Evolutionary conservation across 2,329 filamentous ascomycete species (phyloP), one percentile per base, ranked within the genome.

Genomic region (Colletotrichum australisinense): DNA sequence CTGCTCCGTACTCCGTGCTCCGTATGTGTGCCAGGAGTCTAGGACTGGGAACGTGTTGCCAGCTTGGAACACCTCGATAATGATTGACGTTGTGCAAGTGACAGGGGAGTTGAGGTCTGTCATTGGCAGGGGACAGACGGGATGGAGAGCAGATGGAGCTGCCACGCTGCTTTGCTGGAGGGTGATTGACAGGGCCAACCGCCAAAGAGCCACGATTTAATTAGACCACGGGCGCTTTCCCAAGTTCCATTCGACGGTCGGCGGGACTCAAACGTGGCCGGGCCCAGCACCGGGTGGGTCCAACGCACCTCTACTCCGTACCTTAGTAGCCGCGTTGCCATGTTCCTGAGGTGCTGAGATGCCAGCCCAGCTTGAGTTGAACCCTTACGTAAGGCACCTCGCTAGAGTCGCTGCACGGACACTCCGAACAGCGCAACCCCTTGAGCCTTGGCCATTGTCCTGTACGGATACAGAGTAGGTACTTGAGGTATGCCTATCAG

Each of bases 11-110:
- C 7, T 42, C 35, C 14, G 14, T 42, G 14, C 38, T 35, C 32
- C 38, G 14, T 16, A 16, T 16, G 35, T 42, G 2, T 42, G 38
- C 38, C 38, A 42, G 38, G 14, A 42, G 67, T 70, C 58, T 58
- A 68, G 64, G 58, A 62, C 26, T 32, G 38, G 69, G 64, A 52
- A 68, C 38, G 32, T 49, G 46, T 53, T 49, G 28, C 42, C 63
- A 42, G 69, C 55, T 59, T 71, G 69, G 65, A 70, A 70, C 55
- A 42, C 38, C 14, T 42, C 14, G 69, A 70, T 69, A 38, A 65
- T 65, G 49, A 62, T 71, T 56, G 60, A 53, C 14, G 46, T 63
- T 63, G 59, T 49, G 57, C 46, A 53, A 63, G 19, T n/a, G 53
- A n/a, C 42, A 49, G 19, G 42, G 42, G 42, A 49, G 42, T 22